A percentile compares a stretch with the other conserved stretches of the same genome.
phyloP scores from a whole-genome alignment of 805 yeast species.

The Saccharomyces eubayanus region DNA sequence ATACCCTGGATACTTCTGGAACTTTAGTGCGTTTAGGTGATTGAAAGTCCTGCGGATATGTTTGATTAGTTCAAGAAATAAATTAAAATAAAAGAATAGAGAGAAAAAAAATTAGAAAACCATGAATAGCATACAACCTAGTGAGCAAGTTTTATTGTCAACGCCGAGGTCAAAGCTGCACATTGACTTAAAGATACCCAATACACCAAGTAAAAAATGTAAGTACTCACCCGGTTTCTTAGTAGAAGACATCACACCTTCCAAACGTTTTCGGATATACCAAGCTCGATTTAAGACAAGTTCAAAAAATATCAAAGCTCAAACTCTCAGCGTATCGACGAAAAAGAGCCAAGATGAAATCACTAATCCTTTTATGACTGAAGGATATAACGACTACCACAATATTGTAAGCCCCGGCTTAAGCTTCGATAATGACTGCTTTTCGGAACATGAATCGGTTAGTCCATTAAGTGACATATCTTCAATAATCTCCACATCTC shows the following conservation, averaged over 20 bases:
- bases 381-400: not conserved
- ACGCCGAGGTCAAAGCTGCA: constrained; percentile 12
- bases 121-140: not conserved
- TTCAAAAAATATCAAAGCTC: constrained; percentile 1
- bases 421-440: constrained; percentile 9
- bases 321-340: constrained; percentile 1
- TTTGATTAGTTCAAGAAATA: not conserved
- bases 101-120: not conserved
- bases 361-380: not conserved
- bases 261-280: constrained; percentile 6
- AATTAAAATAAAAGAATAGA: not conserved
- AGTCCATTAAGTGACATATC: constrained; percentile 22
- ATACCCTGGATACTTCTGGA: not conserved
- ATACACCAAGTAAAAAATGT: constrained; percentile 9
- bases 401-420: constrained; percentile 6
- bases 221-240: not conserved
- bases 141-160: constrained; percentile 3
- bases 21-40: not conserved
- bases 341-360: constrained; percentile 1
- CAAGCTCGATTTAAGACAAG: constrained; percentile 1
- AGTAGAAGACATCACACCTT: constrained; percentile 5
- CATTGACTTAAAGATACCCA: constrained; percentile 3
- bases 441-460: constrained; percentile 14
- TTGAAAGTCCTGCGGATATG: not conserved
- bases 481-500: constrained; percentile 9